phyloP scores from a whole-genome alignment of 192 early-diverging fungal species.

The Spizellomyces sp. region DNA sequence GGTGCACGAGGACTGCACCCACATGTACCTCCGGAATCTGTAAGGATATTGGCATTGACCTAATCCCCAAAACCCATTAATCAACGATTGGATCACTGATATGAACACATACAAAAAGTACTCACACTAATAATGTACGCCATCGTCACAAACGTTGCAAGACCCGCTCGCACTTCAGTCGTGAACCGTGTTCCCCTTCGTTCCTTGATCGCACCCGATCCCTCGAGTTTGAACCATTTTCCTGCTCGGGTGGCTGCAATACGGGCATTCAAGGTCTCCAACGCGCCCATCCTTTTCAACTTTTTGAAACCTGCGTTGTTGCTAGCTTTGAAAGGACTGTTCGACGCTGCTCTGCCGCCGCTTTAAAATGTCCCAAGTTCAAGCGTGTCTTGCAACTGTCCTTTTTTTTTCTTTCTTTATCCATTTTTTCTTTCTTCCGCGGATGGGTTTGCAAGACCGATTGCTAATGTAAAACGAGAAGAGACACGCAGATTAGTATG shows the following conservation, averaged over 20 bases:
- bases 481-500: too few relatives aligned
- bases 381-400: too few relatives aligned
- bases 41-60: constrained; percentile 76
- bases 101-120: too few relatives aligned
- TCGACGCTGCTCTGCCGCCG: too few relatives aligned
- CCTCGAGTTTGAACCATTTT: constrained; percentile 64
- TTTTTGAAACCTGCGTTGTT: too few relatives aligned
- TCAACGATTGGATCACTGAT: too few relatives aligned
- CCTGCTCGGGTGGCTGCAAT: constrained; percentile 63
- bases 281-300: constrained; percentile 54
- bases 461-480: too few relatives aligned
- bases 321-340: too few relatives aligned
- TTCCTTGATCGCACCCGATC: constrained; percentile 55
- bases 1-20: constrained; percentile 67
- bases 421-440: too few relatives aligned
- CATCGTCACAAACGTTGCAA: constrained; percentile 74
- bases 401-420: too few relatives aligned
- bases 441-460: too few relatives aligned
- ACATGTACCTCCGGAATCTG: constrained; percentile 78
- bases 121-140: constrained; percentile 33
- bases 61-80: constrained; percentile 68
- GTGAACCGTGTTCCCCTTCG: constrained; percentile 44
- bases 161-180: constrained; percentile 43
- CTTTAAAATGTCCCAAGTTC: too few relatives aligned
- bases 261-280: constrained; percentile 55